Conservation (phyloP, 1,139 yeast species). For the Candida labiduridarum region DNA sequence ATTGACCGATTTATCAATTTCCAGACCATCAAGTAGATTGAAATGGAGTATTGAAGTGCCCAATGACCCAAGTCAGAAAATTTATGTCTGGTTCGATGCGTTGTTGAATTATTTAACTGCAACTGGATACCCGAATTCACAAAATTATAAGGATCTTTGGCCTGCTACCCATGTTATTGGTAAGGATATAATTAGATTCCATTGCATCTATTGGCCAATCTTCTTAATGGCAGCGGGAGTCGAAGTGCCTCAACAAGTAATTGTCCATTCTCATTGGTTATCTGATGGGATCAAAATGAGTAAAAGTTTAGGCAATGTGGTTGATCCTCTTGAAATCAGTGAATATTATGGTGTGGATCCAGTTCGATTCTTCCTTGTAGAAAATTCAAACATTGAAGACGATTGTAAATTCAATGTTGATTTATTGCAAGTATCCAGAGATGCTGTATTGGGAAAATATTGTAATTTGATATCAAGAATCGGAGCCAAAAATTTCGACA, state of each 20-base stretch:
- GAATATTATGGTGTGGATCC: constrained; percentile 71
- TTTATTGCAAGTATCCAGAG: constrained; percentile 58
- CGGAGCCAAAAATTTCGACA: constrained; percentile 69
- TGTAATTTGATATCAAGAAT: constrained; percentile 78
- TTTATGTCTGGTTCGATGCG: constrained; percentile 98
- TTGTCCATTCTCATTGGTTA: constrained; percentile 96
- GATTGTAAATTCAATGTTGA: constrained; percentile 80
- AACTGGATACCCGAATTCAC: constrained; percentile 55
- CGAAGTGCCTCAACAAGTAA: constrained; percentile 68
- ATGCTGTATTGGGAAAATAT: constrained; percentile 75
- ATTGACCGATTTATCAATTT: constrained; percentile 74
- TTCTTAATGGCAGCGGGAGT: constrained; percentile 81
- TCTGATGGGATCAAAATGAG: constrained; percentile 92
- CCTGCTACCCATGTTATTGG: constrained; percentile 86
- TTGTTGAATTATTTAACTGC: constrained; percentile 81
- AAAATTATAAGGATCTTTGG: constrained; percentile 30
- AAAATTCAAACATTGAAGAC: constrained; percentile 69
- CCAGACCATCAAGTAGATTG: constrained; percentile 77
- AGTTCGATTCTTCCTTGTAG: constrained; percentile 73
- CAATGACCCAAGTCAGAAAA: constrained; percentile 69
- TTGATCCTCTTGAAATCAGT: constrained; percentile 74
- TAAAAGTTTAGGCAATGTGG: constrained; percentile 92
- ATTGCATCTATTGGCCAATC: constrained; percentile 94
- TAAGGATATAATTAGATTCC: constrained; percentile 87
- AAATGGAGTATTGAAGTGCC: constrained; percentile 95